phyloP scores from a whole-genome alignment of 768 basidiomycete species.

The Mycena metata region DNA sequence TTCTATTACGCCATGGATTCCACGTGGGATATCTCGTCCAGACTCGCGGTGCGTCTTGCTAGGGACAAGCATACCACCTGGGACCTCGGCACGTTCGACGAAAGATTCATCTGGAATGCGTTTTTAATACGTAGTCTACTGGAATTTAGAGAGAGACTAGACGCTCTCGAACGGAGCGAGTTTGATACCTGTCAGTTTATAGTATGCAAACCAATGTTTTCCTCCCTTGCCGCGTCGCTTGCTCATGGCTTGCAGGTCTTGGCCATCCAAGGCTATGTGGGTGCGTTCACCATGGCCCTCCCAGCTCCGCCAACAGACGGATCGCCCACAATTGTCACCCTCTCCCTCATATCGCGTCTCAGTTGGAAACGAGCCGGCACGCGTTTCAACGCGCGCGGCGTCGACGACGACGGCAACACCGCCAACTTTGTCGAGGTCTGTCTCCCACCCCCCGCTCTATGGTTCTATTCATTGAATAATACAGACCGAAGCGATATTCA shows the following conservation, averaged over 20 bases:
- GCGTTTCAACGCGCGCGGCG: constrained; percentile 95
- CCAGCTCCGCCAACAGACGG: constrained; percentile 82
- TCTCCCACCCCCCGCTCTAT: constrained; percentile 11
- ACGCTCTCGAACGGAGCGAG: constrained; percentile 74
- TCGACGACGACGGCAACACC: constrained; percentile 94
- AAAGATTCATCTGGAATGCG: constrained; percentile 95
- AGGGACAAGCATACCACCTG: constrained; percentile 58
- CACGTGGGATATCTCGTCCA: constrained; percentile 90
- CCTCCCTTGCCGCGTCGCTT: constrained; percentile 25
- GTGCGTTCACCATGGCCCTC: constrained; percentile 82
- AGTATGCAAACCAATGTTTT: constrained; percentile 58
- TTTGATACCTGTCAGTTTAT: constrained; percentile 90
- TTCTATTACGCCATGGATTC: constrained; percentile 93
- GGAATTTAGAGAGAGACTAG: constrained; percentile 87
- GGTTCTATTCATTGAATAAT: constrained; percentile 34
- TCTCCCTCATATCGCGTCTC: constrained; percentile 88
- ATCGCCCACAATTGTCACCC: constrained; percentile 77
- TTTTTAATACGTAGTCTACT: constrained; percentile 89
- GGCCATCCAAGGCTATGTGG: constrained; percentile 95
- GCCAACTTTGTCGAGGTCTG: constrained; percentile 97
- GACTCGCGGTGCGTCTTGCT: constrained; percentile 78
- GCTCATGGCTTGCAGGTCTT: constrained; percentile 67
- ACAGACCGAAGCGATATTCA: constrained; percentile 92
- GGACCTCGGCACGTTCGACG: constrained; percentile 78
- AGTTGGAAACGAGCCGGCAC: constrained; percentile 98